Evolutionary conservation across 192 early-diverging fungal genomes (phyloP).

Genomic region (Mortierella antarctica): DNA sequence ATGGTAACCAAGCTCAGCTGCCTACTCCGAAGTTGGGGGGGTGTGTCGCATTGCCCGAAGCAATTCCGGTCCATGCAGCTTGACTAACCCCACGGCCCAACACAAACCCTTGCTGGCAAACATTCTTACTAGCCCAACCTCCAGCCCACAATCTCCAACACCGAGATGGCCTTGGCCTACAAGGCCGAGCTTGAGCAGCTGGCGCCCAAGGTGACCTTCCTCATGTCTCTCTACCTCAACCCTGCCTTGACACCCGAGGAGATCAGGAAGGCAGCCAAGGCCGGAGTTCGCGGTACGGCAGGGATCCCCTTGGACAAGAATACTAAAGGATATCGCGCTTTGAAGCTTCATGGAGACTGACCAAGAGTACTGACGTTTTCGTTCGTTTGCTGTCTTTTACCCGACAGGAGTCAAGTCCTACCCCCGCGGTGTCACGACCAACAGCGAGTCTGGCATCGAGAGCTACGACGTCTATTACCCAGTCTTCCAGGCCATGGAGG

Average conservation of each 20-base stretch:
- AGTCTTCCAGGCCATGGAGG: slow-evolving; percentile 96
- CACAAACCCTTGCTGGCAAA: background rate
- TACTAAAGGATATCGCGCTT: background rate
- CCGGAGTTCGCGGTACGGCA: slow-evolving; percentile 78
- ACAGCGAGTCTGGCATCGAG: slow-evolving; percentile 96
- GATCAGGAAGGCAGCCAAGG: slow-evolving; percentile 82
- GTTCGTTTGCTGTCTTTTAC: background rate
- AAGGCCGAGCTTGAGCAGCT: slow-evolving; percentile 80
- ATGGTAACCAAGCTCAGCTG: slow-evolving; percentile 72
- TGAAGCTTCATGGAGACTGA: background rate
- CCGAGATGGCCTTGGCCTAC: slow-evolving; percentile 89
- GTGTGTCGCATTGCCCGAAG: no score
- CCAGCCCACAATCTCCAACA: slow-evolving; percentile 88
- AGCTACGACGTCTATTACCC: slow-evolving; percentile 90
- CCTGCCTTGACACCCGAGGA: slow-evolving; percentile 92
- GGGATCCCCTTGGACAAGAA: background rate
- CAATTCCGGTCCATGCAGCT: no score
- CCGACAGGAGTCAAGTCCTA: slow-evolving; percentile 87
- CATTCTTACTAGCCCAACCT: slow-evolving; percentile 83
- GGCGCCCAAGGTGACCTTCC: slow-evolving; percentile 87
- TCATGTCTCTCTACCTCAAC: slow-evolving; percentile 93
- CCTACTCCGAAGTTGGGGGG: no score
- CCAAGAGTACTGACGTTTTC: background rate
- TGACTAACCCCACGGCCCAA: no score
- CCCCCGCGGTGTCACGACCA: slow-evolving; percentile 97